Conservation (phyloP, 2,329 filamentous ascomycete species). For the Neurospora sp. region DNA sequence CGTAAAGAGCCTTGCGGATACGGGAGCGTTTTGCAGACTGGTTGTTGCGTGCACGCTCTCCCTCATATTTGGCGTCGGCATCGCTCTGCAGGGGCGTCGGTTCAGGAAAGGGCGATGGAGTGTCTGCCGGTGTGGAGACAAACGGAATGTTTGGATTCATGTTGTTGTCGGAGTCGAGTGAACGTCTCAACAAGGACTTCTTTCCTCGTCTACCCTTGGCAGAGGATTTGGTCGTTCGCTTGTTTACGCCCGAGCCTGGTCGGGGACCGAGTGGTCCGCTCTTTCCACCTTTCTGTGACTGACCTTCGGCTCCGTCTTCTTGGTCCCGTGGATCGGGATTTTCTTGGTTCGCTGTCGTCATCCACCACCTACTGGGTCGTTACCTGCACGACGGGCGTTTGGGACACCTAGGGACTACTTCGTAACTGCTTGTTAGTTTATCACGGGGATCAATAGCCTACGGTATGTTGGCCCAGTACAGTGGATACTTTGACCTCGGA, state of each 20-base stretch:
- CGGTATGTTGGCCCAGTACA: background rate
- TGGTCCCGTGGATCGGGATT: background rate
- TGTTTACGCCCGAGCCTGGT: background rate
- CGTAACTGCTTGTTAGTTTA: background rate
- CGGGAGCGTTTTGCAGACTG: slow-evolving; percentile 2
- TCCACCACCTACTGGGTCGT: background rate
- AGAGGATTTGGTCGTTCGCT: background rate
- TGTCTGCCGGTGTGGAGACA: background rate
- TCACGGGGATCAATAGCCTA: background rate
- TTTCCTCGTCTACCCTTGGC: background rate
- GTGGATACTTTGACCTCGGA: background rate
- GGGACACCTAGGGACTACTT: background rate
- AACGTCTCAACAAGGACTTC: background rate
- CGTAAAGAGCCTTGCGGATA: background rate
- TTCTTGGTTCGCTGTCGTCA: background rate
- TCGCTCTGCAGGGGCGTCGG: background rate
- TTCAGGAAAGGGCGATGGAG: background rate
- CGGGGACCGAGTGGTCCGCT: background rate
- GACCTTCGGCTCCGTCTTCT: background rate
- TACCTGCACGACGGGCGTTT: background rate
- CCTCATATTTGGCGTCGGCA: background rate
- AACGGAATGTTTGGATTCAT: background rate
- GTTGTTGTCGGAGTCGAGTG: background rate
- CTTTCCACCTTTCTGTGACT: background rate
- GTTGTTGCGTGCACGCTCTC: slow-evolving; percentile 1